Evolutionary conservation across 75 land plant genomes (phyloP), one percentile per base, ranked within the genome.

Genomic region (Picea sitchensis): DNA sequence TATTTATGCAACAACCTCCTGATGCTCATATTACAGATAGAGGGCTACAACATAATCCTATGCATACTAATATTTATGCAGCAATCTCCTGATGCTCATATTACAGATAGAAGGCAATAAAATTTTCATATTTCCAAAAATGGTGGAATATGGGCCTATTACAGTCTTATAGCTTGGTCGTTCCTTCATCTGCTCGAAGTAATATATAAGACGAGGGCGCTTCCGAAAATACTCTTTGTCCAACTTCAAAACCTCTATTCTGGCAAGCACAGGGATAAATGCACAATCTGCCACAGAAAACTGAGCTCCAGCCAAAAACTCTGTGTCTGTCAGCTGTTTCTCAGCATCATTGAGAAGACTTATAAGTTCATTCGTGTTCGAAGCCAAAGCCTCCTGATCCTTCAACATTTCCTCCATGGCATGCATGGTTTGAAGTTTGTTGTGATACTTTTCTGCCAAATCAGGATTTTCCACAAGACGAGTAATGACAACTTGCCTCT

Each of bases 221-320:
- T 79, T 75, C 20, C 57, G 59, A 14, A 84, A 58, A 38, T 61
- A 68, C 63, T 68, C 86, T 23, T 84, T 75, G 62, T 21, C 77
- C 34, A 73, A 80, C 61, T 84, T 83, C n/a, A 84, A 58, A 20
- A 83, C 21, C 76, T 84, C 85, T 21, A 84, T 83, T 47, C 86
- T 77, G 20, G 86, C 85, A 23, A 84, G 80, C 20, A 83, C 44
- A 51, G 86, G 86, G 63, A 83, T 65, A 13, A 84, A 83, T 47
- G 76, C 82, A 23, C 71, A 86, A 83, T 84, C 86, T 61, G 86
- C 86, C 69, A 83, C 84, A n/a, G 80, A 77, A 59, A 84, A 84
- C 58, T 44, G 75, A 57, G 54, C 34, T 26, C 86, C 85, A 57
- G 86, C 75, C 80, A 84, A 21, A 20, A 56, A 84, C 30, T 77